Evolutionary conservation across 176 grass and related monocot species (phyloP).

Genomic region (Bothriochloa decipiens): DNA sequence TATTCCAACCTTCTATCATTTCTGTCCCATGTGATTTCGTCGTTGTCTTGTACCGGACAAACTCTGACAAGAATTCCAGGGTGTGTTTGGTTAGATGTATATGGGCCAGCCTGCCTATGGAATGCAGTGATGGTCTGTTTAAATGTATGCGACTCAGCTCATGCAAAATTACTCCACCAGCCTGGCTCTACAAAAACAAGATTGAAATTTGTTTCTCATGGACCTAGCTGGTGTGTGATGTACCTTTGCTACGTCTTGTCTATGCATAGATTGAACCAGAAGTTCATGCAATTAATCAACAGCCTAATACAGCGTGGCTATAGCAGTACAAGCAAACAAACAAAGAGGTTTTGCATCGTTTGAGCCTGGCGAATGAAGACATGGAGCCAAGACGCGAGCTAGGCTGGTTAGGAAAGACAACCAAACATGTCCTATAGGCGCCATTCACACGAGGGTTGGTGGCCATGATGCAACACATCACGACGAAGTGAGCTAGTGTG

Average conservation of each 20-base stretch:
- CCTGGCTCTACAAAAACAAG: background rate
- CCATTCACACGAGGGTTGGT: too few species aligned
- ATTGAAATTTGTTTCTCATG: background rate
- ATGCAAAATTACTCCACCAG: background rate
- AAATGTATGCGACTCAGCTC: background rate
- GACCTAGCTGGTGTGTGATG: background rate
- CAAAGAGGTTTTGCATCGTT: too few species aligned
- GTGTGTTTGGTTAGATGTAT: background rate
- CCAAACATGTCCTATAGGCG: too few species aligned
- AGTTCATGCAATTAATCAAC: too few species aligned
- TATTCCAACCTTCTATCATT: background rate
- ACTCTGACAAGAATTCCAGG: background rate
- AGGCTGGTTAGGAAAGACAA: too few species aligned
- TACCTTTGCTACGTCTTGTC: background rate
- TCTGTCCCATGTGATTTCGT: background rate
- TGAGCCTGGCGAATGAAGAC: too few species aligned
- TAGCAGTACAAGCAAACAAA: too few species aligned
- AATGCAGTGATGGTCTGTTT: background rate
- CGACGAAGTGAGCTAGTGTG: too few species aligned
- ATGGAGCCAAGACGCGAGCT: too few species aligned
- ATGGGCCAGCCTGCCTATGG: background rate
- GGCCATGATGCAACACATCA: too few species aligned
- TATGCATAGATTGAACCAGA: too few species aligned
- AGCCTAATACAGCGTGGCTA: too few species aligned
- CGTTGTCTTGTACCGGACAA: rapidly evolving